phyloP scores from a whole-genome alignment of 345 rosid genomes.

The Gynandropsis gynandra region DNA sequence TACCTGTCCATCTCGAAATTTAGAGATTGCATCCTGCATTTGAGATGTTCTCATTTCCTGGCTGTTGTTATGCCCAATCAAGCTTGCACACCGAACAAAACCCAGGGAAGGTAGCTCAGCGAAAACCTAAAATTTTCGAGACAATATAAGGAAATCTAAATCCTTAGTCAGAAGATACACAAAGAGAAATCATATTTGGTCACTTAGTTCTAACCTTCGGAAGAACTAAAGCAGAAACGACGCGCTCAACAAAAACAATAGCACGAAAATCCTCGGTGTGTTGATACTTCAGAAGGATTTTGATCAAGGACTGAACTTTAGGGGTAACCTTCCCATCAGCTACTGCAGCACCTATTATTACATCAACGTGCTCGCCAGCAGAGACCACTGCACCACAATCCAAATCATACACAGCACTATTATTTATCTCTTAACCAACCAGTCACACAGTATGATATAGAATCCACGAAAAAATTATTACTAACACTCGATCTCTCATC shows the following conservation, averaged over 20 bases:
- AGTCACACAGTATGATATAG: background rate
- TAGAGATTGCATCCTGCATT: slow-evolving; percentile 91
- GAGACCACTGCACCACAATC: slow-evolving; percentile 61
- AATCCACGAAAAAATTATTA: too few species aligned
- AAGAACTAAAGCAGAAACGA: slow-evolving; percentile 94
- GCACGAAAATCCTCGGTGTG: slow-evolving; percentile 94
- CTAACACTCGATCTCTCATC: too few species aligned
- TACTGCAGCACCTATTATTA: slow-evolving; percentile 89
- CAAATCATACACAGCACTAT: slow-evolving; percentile 8
- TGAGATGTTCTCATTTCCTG: slow-evolving; percentile 92
- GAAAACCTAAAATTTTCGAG: slow-evolving; percentile 51
- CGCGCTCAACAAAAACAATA: slow-evolving; percentile 96
- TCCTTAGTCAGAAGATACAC: background rate
- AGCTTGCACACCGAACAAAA: slow-evolving; percentile 77
- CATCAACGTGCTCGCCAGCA: slow-evolving; percentile 96
- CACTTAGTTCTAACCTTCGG: slow-evolving; percentile 61
- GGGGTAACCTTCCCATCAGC: slow-evolving; percentile 99
- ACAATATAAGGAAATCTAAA: too few species aligned
- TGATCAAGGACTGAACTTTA: slow-evolving; percentile 83
- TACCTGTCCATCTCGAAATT: slow-evolving; percentile 97
- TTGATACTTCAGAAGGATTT: slow-evolving; percentile 79
- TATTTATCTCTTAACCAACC: background rate
- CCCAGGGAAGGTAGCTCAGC: slow-evolving; percentile 87
- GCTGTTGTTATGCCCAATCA: slow-evolving; percentile 96
- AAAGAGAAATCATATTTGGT: background rate